A percentile compares a stretch with the other conserved stretches of the same genome.
These are phyloP conservation scores for Leucocoprinus leucothites DNA, from an alignment of 768 basidiomycete species.

Conservation along the genomic window DNA sequence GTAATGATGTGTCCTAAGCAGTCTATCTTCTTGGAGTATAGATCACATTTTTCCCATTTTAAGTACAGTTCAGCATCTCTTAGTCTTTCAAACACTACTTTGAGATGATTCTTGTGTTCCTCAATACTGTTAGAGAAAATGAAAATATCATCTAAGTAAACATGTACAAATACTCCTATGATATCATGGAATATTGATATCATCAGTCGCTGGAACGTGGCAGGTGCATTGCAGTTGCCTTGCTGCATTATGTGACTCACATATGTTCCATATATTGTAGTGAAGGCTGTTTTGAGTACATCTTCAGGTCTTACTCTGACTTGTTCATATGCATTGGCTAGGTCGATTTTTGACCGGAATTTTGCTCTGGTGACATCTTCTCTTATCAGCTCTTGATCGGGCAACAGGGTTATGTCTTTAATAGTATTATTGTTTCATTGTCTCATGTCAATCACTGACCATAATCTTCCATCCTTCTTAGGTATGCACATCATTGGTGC, in stretches of 20 bases:
- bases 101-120: constrained; percentile 24
- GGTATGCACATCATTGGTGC: constrained; percentile 30
- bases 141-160: constrained; percentile 45
- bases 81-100: no score
- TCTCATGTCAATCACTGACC: neutral
- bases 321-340: constrained; percentile 41
- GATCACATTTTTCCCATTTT: constrained; percentile 13
- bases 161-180: constrained; percentile 36
- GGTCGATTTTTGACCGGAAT: constrained; percentile 33
- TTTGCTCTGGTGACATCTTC: constrained; percentile 28
- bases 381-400: constrained; percentile 32
- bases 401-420: constrained; percentile 36
- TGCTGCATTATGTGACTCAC: constrained; percentile 37
- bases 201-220: constrained; percentile 45
- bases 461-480: constrained; percentile 15
- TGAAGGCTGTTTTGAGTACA: constrained; percentile 23
- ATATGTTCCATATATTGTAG: constrained; percentile 31
- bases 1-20: constrained; percentile 40
- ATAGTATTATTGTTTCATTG: constrained; percentile 26
- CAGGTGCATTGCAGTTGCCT: constrained; percentile 42
- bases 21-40: constrained; percentile 27
- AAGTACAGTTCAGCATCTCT: no score
- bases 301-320: constrained; percentile 25
- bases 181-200: constrained; percentile 33
- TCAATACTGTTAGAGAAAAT: constrained; percentile 31